Evolutionary conservation across 2,329 filamentous ascomycete genomes (phyloP).

Genomic region (Lizonia empirigonia): DNA sequence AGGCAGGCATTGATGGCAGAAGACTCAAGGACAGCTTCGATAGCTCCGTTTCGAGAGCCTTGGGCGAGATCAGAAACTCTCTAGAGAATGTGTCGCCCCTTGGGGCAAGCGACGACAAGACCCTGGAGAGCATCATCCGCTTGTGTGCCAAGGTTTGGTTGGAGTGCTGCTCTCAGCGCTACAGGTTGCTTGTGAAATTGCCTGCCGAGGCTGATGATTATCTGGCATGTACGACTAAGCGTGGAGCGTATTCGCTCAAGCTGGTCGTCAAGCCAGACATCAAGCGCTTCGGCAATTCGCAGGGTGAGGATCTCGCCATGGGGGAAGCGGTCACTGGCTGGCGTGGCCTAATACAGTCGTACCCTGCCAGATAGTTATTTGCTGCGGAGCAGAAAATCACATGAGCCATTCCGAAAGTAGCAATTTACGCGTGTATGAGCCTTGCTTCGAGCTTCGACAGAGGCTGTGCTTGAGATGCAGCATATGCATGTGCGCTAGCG

Average conservation of each 20-base stretch:
- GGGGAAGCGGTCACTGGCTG: constrained; percentile 18
- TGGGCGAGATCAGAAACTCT: constrained; percentile 1
- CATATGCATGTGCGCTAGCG: no score
- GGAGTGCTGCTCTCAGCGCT: constrained; percentile 20
- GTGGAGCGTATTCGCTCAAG: not conserved
- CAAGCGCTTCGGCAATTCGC: constrained; percentile 20
- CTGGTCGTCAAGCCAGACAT: constrained; percentile 20
- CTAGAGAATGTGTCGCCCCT: constrained; percentile 11
- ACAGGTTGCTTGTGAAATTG: constrained; percentile 13
- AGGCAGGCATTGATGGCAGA: not conserved
- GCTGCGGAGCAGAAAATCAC: no score
- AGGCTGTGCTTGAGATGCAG: no score
- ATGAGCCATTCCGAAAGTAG: no score
- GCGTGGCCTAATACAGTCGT: constrained; percentile 7
- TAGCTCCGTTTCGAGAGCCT: not conserved
- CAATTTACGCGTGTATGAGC: no score
- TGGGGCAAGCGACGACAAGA: not conserved
- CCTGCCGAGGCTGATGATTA: constrained; percentile 5
- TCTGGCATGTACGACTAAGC: not conserved
- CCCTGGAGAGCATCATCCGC: constrained; percentile 9
- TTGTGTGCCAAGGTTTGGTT: constrained; percentile 21
- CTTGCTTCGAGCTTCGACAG: no score
- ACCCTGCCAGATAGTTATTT: not conserved
- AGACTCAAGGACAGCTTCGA: constrained; percentile 11
- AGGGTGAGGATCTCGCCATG: constrained; percentile 15